Conservation (phyloP, 2,329 filamentous ascomycete species). For the Aspergillus sp. region DNA sequence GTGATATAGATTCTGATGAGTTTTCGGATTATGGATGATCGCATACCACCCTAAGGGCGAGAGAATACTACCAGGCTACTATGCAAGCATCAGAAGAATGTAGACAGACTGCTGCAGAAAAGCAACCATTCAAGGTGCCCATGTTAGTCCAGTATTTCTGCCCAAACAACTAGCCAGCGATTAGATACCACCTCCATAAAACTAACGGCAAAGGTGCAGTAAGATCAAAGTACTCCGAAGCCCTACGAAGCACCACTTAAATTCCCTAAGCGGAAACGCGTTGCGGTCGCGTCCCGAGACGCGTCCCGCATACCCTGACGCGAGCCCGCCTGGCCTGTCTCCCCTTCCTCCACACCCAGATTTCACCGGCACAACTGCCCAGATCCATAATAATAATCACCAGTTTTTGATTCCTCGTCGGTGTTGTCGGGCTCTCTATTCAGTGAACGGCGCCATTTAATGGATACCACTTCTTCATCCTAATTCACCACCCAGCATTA, state of each 20-base stretch:
- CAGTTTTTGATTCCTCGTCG: not conserved
- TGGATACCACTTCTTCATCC: constrained; percentile 2
- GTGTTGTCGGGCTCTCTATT: not conserved
- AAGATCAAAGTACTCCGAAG: not conserved
- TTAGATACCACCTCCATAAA: not conserved
- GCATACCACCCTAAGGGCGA: not conserved
- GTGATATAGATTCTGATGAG: constrained; percentile 13
- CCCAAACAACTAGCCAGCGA: no score
- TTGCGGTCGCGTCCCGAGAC: constrained; percentile 15
- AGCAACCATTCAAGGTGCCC: no score
- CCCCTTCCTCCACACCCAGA: constrained; percentile 9
- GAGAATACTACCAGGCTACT: no score
- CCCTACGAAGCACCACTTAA: constrained; percentile 1
- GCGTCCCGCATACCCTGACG: constrained; percentile 13
- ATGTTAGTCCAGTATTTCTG: no score
- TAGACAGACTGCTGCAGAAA: no score
- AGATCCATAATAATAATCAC: not conserved
- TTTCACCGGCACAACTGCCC: not conserved
- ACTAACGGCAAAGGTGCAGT: not conserved
- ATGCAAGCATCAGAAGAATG: no score
- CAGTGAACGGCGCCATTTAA: not conserved
- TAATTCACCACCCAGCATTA: not conserved
- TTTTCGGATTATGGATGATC: constrained; percentile 5
- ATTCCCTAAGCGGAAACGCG: constrained; percentile 17
- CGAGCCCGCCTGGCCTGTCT: constrained; percentile 4